Conservation (phyloP, 148 eudicot species). For the Rhododendron molle region DNA sequence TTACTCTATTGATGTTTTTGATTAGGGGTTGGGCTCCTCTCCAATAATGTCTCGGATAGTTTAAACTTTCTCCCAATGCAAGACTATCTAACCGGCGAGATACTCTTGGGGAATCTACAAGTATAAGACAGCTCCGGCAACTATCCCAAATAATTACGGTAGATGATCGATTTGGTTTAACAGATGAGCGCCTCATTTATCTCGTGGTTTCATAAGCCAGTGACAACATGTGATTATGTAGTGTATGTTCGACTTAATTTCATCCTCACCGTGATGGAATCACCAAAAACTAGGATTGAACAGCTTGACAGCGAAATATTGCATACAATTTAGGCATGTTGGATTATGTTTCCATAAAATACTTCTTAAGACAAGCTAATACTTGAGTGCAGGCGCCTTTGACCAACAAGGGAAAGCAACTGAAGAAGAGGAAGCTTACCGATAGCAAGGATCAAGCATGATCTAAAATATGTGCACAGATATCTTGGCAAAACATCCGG, state of each 20-base stretch:
- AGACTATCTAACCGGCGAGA: background rate
- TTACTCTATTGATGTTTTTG: background rate
- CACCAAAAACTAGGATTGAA: too few relatives aligned
- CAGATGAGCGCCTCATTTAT: background rate
- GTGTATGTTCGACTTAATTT: background rate
- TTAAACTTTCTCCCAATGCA: too few relatives aligned
- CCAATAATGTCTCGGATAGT: background rate
- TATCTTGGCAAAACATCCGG: too few relatives aligned
- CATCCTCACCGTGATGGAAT: too few relatives aligned
- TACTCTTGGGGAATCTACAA: background rate
- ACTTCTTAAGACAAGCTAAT: too few relatives aligned
- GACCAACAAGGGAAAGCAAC: too few relatives aligned
- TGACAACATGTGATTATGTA: background rate
- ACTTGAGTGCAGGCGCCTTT: too few relatives aligned
- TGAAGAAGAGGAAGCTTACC: too few relatives aligned
- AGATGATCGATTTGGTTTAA: background rate
- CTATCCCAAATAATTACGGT: too few relatives aligned
- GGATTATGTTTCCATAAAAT: background rate
- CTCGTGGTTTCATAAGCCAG: background rate
- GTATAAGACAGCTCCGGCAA: too few relatives aligned
- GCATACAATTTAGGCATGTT: background rate
- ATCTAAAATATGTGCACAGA: too few relatives aligned
- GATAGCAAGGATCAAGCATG: too few relatives aligned
- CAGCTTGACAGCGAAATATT: background rate
- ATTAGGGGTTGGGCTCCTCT: background rate